phyloP scores from a whole-genome alignment of 1,139 yeast species.

The Hansenula sp. region DNA sequence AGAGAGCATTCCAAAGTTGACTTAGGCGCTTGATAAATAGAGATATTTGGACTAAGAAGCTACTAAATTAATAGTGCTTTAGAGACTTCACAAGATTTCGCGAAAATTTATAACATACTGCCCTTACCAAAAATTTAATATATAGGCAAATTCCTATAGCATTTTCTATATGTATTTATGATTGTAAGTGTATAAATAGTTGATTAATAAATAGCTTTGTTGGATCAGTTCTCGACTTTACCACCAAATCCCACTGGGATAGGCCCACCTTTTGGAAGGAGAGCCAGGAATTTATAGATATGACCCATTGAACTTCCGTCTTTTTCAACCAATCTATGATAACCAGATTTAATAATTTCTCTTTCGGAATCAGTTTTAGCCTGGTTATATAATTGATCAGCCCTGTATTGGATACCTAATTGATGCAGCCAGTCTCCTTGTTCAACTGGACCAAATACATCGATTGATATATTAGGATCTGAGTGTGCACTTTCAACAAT shows the following conservation, averaged over 20 bases:
- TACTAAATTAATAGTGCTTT: too few relatives aligned
- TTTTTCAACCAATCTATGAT: conserved; percentile 59
- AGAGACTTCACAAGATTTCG: too few relatives aligned
- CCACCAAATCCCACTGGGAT: conserved; percentile 38
- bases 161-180: not conserved
- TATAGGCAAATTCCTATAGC: not conserved
- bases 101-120: too few relatives aligned
- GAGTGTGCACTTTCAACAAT: conserved; percentile 34
- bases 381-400: conserved; percentile 44
- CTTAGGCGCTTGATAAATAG: too few relatives aligned
- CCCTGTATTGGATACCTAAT: conserved; percentile 72
- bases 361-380: conserved; percentile 30
- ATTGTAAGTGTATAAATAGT: not conserved
- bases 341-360: conserved; percentile 51
- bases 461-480: conserved; percentile 21
- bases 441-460: conserved; percentile 55
- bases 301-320: conserved; percentile 71
- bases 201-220: not conserved
- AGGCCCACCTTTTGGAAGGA: conserved; percentile 44
- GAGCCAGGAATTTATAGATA: conserved; percentile 66
- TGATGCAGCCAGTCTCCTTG: conserved; percentile 82
- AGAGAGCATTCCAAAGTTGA: too few relatives aligned
- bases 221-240: not conserved
- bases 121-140: too few relatives aligned
- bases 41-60: too few relatives aligned